Evolutionary conservation across 352 stramenopile genomes (phyloP).

Genomic region (Hyaloperonospora arabidopsidis): DNA sequence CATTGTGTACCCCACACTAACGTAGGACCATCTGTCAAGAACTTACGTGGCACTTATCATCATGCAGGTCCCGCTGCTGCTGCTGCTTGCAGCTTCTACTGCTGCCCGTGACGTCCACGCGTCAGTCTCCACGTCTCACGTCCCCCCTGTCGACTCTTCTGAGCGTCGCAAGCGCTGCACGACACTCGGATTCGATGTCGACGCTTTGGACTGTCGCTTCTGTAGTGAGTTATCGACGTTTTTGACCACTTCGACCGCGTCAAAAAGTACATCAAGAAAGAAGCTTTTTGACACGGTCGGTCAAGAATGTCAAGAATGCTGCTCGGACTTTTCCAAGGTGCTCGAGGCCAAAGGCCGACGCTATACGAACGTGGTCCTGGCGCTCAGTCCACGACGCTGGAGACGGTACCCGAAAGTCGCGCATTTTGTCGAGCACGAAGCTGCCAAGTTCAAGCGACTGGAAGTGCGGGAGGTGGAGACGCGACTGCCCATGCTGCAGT

Average conservation of each 20-base stretch:
- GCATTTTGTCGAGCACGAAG: constrained; percentile 55
- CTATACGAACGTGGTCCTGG: constrained; percentile 42
- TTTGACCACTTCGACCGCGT: constrained; percentile 11
- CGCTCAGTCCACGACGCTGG: constrained; percentile 47
- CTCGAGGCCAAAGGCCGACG: constrained; percentile 28
- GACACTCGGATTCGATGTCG: constrained; percentile 42
- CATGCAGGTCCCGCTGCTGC: too few species aligned
- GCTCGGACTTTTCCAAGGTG: constrained; percentile 34
- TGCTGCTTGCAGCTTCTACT: too few species aligned
- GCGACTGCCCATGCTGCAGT: constrained; percentile 50
- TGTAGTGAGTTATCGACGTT: constrained; percentile 42
- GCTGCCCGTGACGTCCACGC: too few species aligned
- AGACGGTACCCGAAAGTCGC: constrained; percentile 57
- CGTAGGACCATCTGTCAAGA: too few species aligned
- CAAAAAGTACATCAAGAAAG: constrained; percentile 3
- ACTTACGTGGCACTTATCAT: too few species aligned
- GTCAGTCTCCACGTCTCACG: too few species aligned
- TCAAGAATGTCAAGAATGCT: constrained; percentile 42
- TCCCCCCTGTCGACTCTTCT: not conserved
- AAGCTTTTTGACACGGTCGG: constrained; percentile 11
- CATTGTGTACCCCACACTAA: too few species aligned
- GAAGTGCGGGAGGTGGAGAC: constrained; percentile 43
- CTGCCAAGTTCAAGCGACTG: constrained; percentile 34
- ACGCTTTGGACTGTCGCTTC: constrained; percentile 53
- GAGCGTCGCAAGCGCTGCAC: constrained; percentile 24